Conservation (phyloP, 176 grass and related monocot species). For the Aegilops speltoides region DNA sequence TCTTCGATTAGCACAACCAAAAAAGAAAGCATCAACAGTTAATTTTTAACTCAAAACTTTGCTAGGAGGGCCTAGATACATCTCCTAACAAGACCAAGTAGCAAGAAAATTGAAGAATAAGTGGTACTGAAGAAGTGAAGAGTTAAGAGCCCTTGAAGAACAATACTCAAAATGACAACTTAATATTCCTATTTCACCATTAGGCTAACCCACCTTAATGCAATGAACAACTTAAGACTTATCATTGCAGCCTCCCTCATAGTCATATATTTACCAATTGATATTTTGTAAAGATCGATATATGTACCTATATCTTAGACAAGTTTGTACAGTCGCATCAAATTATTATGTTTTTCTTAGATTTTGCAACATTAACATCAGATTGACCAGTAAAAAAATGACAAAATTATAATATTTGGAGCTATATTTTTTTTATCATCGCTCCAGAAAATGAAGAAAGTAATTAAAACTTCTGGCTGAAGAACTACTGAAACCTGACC, state of each 20-base stretch:
- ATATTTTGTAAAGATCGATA: neutral
- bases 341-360: conserved; percentile 12
- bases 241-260: neutral
- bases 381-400: neutral
- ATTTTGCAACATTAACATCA: neutral
- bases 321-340: neutral
- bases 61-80: conserved; percentile 8
- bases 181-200: neutral
- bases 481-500: neutral
- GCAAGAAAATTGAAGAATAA: neutral
- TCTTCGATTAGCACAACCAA: conserved; percentile 33
- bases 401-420: neutral
- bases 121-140: neutral
- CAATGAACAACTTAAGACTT: neutral
- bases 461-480: neutral
- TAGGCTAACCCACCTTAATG: neutral
- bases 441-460: conserved; percentile 1
- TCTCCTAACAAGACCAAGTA: conserved; percentile 29
- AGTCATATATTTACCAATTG: conserved; percentile 13
- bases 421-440: neutral
- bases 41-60: conserved; percentile 15
- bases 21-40: conserved; percentile 24
- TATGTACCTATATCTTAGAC: neutral
- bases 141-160: conserved; percentile 16
- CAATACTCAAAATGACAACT: neutral